Conservation (phyloP, 192 early-diverging fungal species). For the Dissophora ornata region DNA sequence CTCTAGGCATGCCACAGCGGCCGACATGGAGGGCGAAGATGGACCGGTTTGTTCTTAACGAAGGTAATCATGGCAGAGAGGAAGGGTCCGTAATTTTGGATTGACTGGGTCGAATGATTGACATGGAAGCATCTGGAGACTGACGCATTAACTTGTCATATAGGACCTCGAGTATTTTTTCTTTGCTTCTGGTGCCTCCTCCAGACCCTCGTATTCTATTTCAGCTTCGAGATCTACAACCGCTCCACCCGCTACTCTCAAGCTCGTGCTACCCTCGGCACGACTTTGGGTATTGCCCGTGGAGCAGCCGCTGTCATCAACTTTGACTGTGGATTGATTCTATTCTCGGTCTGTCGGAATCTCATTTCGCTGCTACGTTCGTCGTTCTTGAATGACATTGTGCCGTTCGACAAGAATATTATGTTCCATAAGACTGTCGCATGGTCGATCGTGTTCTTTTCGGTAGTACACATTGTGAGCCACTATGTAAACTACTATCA, state of each 20-base stretch:
- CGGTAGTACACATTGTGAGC: conserved; percentile 73
- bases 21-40: conserved; percentile 13
- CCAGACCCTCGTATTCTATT: conserved; percentile 61
- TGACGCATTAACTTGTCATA: no score
- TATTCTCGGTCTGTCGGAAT: conserved; percentile 82
- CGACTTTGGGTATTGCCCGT: conserved; percentile 59
- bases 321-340: conserved; percentile 79
- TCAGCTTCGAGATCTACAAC: conserved; percentile 67
- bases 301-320: conserved; percentile 72
- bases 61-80: no score
- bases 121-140: no score
- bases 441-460: conserved; percentile 82
- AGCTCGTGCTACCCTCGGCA: conserved; percentile 59
- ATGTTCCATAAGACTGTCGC: conserved; percentile 85
- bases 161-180: conserved; percentile 54
- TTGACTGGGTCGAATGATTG: no score
- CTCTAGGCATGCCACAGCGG: conserved; percentile 26
- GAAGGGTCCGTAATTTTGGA: no score
- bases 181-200: conserved; percentile 68
- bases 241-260: conserved; percentile 59
- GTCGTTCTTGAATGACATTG: conserved; percentile 78
- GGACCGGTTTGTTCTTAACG: conserved; percentile 27
- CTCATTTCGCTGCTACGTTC: conserved; percentile 79
- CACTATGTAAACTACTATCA: conserved; percentile 87
- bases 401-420: conserved; percentile 88